Base-by-base conservation (phyloP, 768 basidiomycete species). In the Mycena polygramma region DNA sequence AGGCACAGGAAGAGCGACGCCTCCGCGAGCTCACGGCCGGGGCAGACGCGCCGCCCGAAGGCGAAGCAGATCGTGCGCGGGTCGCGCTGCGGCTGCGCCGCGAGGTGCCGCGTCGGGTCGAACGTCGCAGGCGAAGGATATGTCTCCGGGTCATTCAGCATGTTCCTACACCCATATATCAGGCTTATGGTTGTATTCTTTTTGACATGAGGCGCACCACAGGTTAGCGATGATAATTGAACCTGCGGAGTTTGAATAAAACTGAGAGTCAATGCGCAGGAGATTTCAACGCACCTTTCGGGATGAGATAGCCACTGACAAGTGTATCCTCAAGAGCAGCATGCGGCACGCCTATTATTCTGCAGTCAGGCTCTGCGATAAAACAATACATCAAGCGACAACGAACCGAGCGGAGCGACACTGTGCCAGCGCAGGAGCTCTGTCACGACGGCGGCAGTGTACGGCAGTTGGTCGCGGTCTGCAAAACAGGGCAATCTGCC, bases 21-120 rank as follows among this genome's bases (percentile, higher is more conserved):
- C 57, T 90, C 87, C 0, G 88, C 89, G 61, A 89, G 81, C 71
- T 86, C 79, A 80, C 86, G 75, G 0, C 88, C 88, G 43, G 83
- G 84, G 66, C 86, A 86, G 30, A 83, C 78, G 2, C 85, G 83
- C 22, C 87, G 82, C 20, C 85, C 86, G 59, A 80, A 88, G 1
- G 87, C 87, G 69, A 88, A 88, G 66, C 81, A 83, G 1, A 82
- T 63, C 0, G 75, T 78, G 9, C 83, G 79, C 0, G 86, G 87
- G 68, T 87, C 83, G 0, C 75, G 75, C 71, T 85, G 82, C 1
- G 80, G 78, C 11, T 73, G 67, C 26, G 79, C 78, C 7, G 71
- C 77, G 36, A 88, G 78, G 74, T 82, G 81, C 4, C 88, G 82
- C 41, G 84, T 81, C 0, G 89, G 89, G n/a, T 83, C 80, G 75